Evolutionary conservation across 768 basidiomycete species (phyloP).

Genomic region (Candolleomyces aberdarensis): DNA sequence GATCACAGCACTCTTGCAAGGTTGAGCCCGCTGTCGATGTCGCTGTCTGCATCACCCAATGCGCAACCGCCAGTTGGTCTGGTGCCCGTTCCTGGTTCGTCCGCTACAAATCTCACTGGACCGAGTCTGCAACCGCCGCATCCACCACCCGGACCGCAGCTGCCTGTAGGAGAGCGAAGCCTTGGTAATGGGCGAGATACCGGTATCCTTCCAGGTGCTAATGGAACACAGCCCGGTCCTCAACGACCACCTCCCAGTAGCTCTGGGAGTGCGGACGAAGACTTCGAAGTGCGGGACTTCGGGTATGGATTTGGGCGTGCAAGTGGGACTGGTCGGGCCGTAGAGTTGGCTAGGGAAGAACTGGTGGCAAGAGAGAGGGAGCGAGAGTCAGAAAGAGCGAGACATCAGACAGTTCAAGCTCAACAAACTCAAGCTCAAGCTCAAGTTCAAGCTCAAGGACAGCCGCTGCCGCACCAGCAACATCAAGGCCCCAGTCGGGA

Average conservation of each 20-base stretch:
- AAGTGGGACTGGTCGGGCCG: constrained; percentile 33
- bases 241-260: not conserved
- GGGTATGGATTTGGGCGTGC: constrained; percentile 61
- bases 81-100: not conserved
- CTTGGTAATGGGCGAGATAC: not conserved
- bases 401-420: not conserved
- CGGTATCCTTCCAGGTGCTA: not conserved
- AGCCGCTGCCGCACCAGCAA: not conserved
- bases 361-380: not conserved
- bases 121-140: not conserved
- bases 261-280: constrained; percentile 19
- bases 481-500: not conserved
- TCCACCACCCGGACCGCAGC: not conserved
- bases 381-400: not conserved
- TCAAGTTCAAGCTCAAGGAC: not conserved
- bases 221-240: not conserved
- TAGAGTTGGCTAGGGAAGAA: constrained; percentile 24
- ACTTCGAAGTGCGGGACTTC: constrained; percentile 57
- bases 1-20: not conserved
- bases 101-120: not conserved
- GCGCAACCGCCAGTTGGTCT: not conserved
- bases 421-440: not conserved
- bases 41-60: not conserved
- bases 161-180: not conserved
- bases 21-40: not conserved